Evolutionary conservation across 2,329 filamentous ascomycete genomes (phyloP).

Genomic region (Clathrospora elynae): DNA sequence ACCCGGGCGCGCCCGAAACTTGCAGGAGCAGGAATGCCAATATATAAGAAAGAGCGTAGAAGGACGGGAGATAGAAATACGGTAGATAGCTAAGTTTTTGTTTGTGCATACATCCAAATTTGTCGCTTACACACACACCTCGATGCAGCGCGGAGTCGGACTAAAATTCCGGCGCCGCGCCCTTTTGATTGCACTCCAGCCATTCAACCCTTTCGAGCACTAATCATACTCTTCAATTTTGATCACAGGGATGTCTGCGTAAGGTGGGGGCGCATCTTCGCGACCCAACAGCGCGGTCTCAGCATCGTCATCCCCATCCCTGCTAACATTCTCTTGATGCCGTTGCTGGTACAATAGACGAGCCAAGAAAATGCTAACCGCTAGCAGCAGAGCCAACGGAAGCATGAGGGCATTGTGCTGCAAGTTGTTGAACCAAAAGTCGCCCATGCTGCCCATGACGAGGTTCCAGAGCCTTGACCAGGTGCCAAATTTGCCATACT

Average conservation of each 20-base stretch:
- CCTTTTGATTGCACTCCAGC: conserved; percentile 18
- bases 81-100: conserved; percentile 5
- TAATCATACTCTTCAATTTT: conserved; percentile 31
- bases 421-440: conserved; percentile 18
- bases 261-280: conserved; percentile 23
- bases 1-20: conserved; percentile 6
- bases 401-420: conserved; percentile 19
- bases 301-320: conserved; percentile 19
- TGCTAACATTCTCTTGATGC: conserved; percentile 12
- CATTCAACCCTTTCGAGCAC: conserved; percentile 11
- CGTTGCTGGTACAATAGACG: conserved; percentile 16
- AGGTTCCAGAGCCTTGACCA: conserved; percentile 23
- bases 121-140: conserved; percentile 3
- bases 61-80: background rate
- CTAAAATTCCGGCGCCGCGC: conserved; percentile 8
- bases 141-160: conserved; percentile 13
- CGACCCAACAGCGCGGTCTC: conserved; percentile 27
- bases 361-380: conserved; percentile 17
- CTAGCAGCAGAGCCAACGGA: conserved; percentile 21
- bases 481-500: conserved; percentile 36
- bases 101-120: conserved; percentile 11
- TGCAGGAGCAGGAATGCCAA: conserved; percentile 4
- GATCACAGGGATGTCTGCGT: conserved; percentile 27
- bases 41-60: conserved; percentile 4
- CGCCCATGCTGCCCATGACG: conserved; percentile 13